phyloP scores from a whole-genome alignment of 1,284 basidiomycete genomes.

The Cystobasidium sp. region DNA sequence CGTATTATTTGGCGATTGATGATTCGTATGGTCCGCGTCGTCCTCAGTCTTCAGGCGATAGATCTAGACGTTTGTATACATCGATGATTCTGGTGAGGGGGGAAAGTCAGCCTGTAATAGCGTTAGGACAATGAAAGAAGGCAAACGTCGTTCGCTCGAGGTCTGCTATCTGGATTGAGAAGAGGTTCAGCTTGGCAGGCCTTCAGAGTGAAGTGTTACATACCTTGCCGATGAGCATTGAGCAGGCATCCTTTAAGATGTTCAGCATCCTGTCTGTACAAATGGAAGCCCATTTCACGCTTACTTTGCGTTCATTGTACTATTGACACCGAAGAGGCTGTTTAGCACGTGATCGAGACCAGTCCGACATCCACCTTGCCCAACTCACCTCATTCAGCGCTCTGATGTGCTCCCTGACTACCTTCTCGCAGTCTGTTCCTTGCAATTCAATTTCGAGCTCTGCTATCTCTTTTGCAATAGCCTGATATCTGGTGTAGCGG shows the following conservation, averaged over 20 bases:
- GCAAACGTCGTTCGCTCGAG: slow-evolving; percentile 27
- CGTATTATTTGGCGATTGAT: not conserved
- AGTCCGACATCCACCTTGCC: not conserved
- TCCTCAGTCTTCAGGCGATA: slow-evolving; percentile 42
- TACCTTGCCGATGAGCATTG: slow-evolving; percentile 42
- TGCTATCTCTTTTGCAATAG: slow-evolving; percentile 30
- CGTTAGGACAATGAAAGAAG: not conserved
- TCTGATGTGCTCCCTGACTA: slow-evolving; percentile 43
- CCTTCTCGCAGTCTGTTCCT: slow-evolving; percentile 33
- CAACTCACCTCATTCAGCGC: slow-evolving; percentile 38
- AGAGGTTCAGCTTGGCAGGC: not conserved
- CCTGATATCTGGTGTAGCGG: slow-evolving; percentile 21
- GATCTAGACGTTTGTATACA: slow-evolving; percentile 40
- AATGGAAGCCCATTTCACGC: not conserved
- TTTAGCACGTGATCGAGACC: not conserved
- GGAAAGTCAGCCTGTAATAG: not conserved
- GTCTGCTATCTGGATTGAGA: slow-evolving; percentile 28
- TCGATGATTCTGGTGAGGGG: slow-evolving; percentile 10
- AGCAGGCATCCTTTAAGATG: slow-evolving; percentile 32
- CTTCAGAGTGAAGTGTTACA: not conserved
- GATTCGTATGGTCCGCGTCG: not conserved
- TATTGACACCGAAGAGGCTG: not conserved
- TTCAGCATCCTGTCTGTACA: not conserved
- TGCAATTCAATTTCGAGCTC: slow-evolving; percentile 41
- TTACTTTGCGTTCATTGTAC: slow-evolving; percentile 44